Percentiles rank a stretch among this genome's conserved stretches.
Conservation (phyloP, 2,329 filamentous ascomycete species). For the Talaromyces sp. region DNA sequence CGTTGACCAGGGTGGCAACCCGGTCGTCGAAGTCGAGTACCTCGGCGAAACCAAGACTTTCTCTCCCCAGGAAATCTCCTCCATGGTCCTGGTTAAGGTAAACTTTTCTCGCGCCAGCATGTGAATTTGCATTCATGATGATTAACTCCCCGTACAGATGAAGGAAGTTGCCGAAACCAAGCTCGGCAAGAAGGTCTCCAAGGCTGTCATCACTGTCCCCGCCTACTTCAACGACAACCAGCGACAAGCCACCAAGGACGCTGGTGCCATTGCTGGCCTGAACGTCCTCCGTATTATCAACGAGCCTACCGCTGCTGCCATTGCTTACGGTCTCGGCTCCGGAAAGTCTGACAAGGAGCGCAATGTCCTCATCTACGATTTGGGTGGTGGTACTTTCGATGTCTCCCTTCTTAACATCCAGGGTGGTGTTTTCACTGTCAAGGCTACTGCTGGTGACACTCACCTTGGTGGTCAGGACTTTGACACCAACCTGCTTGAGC, state of each 20-base stretch:
- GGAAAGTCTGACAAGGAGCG: constrained; percentile 97
- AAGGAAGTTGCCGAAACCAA: constrained; percentile 98
- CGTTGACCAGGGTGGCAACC: constrained; percentile 79
- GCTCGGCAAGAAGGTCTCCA: constrained; percentile 97
- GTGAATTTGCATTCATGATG: not conserved
- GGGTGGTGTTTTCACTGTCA: constrained; percentile 98
- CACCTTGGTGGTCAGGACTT: constrained; percentile 96
- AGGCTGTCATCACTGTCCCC: constrained; percentile 97
- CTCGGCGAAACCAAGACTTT: constrained; percentile 92
- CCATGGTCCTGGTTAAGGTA: constrained; percentile 98
- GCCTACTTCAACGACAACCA: constrained; percentile 99
- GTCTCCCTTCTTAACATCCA: constrained; percentile 98
- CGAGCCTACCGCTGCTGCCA: constrained; percentile 96
- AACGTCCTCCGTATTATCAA: constrained; percentile 99
- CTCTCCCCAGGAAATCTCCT: constrained; percentile 97
- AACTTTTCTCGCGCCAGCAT: constrained; percentile 1
- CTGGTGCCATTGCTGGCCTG: constrained; percentile 92
- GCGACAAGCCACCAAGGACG: constrained; percentile 98
- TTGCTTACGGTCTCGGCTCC: constrained; percentile 93
- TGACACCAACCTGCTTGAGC: constrained; percentile 89
- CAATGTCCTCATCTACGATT: constrained; percentile 99
- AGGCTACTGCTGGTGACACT: constrained; percentile 96
- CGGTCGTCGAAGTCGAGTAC: constrained; percentile 92
- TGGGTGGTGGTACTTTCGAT: constrained; percentile 99
- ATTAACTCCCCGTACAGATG: constrained; percentile 59